Percentiles rank a stretch among this genome's conserved stretches.
Evolutionary conservation across 2,329 filamentous ascomycete species (phyloP).

Genomic region (Epichloe aotearoae): DNA sequence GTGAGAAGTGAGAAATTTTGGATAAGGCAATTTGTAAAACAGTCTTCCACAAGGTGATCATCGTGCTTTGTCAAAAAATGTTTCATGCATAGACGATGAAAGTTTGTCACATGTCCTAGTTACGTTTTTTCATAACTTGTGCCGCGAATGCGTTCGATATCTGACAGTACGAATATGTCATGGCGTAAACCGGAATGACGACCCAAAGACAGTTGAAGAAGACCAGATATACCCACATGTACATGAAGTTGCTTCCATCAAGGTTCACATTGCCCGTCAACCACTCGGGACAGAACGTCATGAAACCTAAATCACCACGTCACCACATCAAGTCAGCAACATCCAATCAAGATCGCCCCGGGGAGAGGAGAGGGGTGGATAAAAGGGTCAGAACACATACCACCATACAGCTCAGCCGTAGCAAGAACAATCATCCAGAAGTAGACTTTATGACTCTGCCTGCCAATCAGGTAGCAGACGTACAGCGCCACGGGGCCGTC

Average conservation of each 20-base stretch:
- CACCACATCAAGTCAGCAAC: background rate
- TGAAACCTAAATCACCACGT: constrained; percentile 36
- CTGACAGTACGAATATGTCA: constrained; percentile 41
- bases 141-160: constrained; percentile 38
- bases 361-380: too few relatives aligned
- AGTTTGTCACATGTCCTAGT: background rate
- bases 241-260: constrained; percentile 54
- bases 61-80: too few relatives aligned
- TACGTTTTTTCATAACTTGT: constrained; percentile 17
- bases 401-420: constrained; percentile 53
- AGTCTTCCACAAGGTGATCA: accelerated
- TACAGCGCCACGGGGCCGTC: constrained; percentile 46
- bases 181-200: constrained; percentile 44
- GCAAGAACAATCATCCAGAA: constrained; percentile 53
- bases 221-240: constrained; percentile 52
- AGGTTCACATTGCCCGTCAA: constrained; percentile 47
- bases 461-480: constrained; percentile 47
- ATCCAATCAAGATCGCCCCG: background rate
- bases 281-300: constrained; percentile 62
- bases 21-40: accelerated
- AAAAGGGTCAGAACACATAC: constrained; percentile 18
- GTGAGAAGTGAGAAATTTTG: background rate
- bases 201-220: constrained; percentile 62
- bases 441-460: constrained; percentile 38
- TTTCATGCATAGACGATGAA: background rate